Evolutionary conservation across 176 grass and related monocot genomes (phyloP).

Genomic region (Hordeum vulgare): DNA sequence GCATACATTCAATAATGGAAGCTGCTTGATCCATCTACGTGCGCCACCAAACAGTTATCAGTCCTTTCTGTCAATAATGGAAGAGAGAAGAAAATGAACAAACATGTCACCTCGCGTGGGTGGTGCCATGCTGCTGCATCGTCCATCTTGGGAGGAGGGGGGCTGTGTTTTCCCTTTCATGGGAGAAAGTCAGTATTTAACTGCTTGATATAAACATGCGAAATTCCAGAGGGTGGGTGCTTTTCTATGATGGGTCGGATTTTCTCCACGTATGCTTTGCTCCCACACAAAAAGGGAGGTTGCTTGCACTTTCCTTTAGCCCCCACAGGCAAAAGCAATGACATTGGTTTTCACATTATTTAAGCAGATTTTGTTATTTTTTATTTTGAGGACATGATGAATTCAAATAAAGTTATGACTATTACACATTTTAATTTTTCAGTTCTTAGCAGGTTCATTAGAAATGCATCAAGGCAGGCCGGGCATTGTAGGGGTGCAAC

Average conservation of each 20-base stretch:
- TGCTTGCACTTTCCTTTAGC: background rate
- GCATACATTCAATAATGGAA: slow-evolving; percentile 5
- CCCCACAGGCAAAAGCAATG: background rate
- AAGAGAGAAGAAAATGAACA: slow-evolving; percentile 12
- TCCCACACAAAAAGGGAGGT: background rate
- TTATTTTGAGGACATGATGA: background rate
- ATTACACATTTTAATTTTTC: too few relatives aligned
- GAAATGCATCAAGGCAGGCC: too few relatives aligned
- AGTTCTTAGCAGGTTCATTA: too few relatives aligned
- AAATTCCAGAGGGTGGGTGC: background rate
- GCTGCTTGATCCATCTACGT: background rate
- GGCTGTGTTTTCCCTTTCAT: slow-evolving; percentile 32
- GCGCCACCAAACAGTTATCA: background rate
- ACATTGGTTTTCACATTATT: background rate
- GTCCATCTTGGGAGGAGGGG: background rate
- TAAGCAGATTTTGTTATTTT: background rate
- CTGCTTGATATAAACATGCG: slow-evolving; percentile 22
- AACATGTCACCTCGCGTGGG: background rate
- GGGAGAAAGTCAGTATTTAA: slow-evolving; percentile 6
- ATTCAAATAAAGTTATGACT: too few relatives aligned
- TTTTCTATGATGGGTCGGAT: background rate
- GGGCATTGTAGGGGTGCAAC: too few relatives aligned
- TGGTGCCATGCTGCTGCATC: slow-evolving; percentile 7
- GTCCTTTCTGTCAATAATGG: slow-evolving; percentile 29
- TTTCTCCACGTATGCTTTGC: background rate